Base-by-base conservation (phyloP, 2,329 filamentous ascomycete species). In the Pseudopyrenochaeta lycopersici region DNA sequence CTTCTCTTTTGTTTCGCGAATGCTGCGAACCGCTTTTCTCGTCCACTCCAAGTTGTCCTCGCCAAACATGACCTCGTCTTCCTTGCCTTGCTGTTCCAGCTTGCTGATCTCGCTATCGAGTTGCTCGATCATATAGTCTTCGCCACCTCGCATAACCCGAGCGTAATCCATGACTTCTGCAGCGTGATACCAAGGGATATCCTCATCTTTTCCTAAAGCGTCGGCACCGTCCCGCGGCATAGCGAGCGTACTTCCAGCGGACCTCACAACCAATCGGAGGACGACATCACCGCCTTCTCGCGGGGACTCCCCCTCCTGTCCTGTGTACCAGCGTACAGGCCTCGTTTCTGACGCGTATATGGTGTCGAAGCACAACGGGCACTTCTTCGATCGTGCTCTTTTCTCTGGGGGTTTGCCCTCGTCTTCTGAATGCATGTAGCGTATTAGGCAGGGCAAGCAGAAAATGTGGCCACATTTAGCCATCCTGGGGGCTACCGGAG, bases 391-490 rank as follows among this genome's bases (percentile, higher is more conserved):
- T 49, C 90, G 84, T 27, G 89, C 81, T 66, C 85, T 88, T 77
- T 89, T 93, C 58, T 89, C 88, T 0, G 83, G 82, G 1, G 80
- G 62, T 9, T 85, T 80, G 7, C 78, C 77, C 30, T 90, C 89
- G 51, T 90, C 89, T 20, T 84, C 86, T 7, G 92, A 90, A 66
- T 96, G 91, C 92, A 99, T 97, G 74, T 96, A 99, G 44, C 95
- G 89, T 59, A 98, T 91, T 56, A 98, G 78, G 72, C 95, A 99
- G 5, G 95, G 89, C 30, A 98, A 80, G 72, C 95, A 99, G 74
- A 97, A 98, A 11, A 99, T 97, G 73, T 99, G 95, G 1, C 95
- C 95, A 70, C 95, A 99, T 71, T 89, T 94, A 36, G 95, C 93
- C 94, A 99, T 99, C 50, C 95, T 88, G 29, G 95, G 93, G 7